Evolutionary conservation across 2,329 filamentous ascomycete species (phyloP), one percentile per base, ranked within the genome.

Genomic region (Berkeleyomyces rouxiae): DNA sequence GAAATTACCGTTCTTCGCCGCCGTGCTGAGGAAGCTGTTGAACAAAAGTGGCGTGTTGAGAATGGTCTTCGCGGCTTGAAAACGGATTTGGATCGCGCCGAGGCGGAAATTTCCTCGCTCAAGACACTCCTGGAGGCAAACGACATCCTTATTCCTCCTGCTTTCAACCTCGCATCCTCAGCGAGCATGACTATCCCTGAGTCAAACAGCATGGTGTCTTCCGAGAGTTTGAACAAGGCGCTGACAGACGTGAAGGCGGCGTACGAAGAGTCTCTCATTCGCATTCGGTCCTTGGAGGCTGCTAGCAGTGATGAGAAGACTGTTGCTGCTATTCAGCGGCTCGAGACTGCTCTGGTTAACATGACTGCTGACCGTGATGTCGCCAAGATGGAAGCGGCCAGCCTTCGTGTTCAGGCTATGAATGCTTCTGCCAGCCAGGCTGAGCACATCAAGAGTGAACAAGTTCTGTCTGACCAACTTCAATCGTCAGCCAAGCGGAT

Each of bases 11-110:
- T 86, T 13, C 79, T 99, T 63, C 85, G 93, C 51, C 86, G 86
- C 66, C 84, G 93, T 61, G 92, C 92, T 39, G 92, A 99, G 69
- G 92, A 97, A 67, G 92, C 92, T 13, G 80, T 97, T 11, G 90
- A 96, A 70, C 88, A 95, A 70, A 97, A 97, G 74, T 97, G 89
- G 86, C 87, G 95, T 71, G 92, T 91, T 66, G 92, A 96, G 74
- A 95, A 95, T 74, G 90, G 90, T 16, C 77, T 97, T 1, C 81
- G 83, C 61, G 90, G 91, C 62, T 76, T 97, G 63, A 95, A 96
- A 76, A 96, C 96, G 87, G 92, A 97, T 70, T 82, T 99, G 49
- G 93, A 97, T 73, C 88, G 91, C 66, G 91, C 93, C 36, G 90
- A 96, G 72, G 88, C 93, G 71, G 93, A 99, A 74, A 95, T 95